Evolutionary conservation across 495 filamentous ascomycete genomes (phyloP).

Genomic region (Chaetomium cochliodes): DNA sequence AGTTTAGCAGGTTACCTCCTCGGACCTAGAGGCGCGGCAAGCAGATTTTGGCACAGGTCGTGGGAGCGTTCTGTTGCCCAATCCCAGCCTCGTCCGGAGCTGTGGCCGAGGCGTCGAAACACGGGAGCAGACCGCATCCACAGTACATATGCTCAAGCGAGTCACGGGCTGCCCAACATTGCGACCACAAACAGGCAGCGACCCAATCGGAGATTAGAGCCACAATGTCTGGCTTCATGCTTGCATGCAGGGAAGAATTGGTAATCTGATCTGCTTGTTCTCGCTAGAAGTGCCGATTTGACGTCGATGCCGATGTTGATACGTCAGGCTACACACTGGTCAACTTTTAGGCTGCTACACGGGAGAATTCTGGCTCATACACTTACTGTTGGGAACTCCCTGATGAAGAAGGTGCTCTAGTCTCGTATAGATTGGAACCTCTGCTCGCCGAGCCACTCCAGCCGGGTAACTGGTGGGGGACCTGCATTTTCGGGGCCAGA

Average conservation of each 20-base stretch:
- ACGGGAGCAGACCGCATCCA: neutral
- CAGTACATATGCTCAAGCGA: neutral
- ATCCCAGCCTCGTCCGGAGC: slow-evolving; percentile 8
- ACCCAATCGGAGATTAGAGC: slow-evolving; percentile 22
- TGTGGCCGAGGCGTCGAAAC: neutral
- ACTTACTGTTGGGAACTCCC: neutral
- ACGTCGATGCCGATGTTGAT: neutral
- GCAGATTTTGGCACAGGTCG: neutral
- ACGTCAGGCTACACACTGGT: neutral
- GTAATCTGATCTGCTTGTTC: neutral
- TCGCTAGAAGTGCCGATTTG: neutral
- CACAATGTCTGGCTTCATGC: slow-evolving; percentile 18
- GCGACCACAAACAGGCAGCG: slow-evolving; percentile 3
- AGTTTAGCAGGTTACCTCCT: neutral
- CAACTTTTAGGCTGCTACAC: slow-evolving; percentile 8
- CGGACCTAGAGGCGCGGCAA: neutral
- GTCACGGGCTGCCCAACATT: slow-evolving; percentile 6
- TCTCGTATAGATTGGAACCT: neutral
- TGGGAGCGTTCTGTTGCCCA: neutral
- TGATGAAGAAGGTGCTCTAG: neutral
- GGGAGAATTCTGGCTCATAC: slow-evolving; percentile 5
- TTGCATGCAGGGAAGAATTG: slow-evolving; percentile 1
- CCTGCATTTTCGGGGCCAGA: neutral
- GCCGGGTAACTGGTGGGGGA: too few species aligned
- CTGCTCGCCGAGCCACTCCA: neutral